Percentiles rank a stretch among this genome's conserved stretches.
phyloP scores from a whole-genome alignment of 805 yeast species.

The Ogataea ganodermae region DNA sequence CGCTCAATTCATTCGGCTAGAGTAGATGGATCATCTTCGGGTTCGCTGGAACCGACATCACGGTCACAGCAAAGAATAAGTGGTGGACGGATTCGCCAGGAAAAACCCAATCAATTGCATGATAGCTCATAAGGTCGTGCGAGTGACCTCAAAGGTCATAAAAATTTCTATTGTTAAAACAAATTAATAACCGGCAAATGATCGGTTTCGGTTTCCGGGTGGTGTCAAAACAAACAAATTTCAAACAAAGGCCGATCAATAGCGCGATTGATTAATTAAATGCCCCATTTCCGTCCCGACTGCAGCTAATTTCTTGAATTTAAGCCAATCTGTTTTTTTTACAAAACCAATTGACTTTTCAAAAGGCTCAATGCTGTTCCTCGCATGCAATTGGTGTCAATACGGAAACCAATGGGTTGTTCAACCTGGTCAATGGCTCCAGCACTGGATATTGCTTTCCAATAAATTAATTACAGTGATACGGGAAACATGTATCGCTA shows the following conservation, averaged over 20 bases:
- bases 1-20: background rate
- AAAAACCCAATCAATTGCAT: constrained; percentile 1
- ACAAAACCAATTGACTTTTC: background rate
- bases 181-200: constrained; percentile 1
- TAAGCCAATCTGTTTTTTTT: no score
- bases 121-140: constrained; percentile 5
- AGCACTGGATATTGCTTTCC: background rate
- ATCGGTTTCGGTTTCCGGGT: constrained; percentile 1
- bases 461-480: background rate
- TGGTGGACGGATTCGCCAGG: background rate
- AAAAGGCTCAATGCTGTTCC: background rate
- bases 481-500: constrained; percentile 10
- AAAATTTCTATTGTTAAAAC: constrained; percentile 3
- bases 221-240: constrained; percentile 2
- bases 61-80: background rate
- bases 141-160: background rate
- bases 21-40: background rate
- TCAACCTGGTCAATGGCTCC: background rate
- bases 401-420: background rate
- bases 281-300: constrained; percentile 4
- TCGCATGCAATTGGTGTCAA: background rate
- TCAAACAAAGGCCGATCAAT: constrained; percentile 6
- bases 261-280: constrained; percentile 1
- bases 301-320: background rate
- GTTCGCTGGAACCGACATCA: background rate